Conservation (phyloP, 257 asterid genomes). For the Fraxinus quadrangulata region DNA sequence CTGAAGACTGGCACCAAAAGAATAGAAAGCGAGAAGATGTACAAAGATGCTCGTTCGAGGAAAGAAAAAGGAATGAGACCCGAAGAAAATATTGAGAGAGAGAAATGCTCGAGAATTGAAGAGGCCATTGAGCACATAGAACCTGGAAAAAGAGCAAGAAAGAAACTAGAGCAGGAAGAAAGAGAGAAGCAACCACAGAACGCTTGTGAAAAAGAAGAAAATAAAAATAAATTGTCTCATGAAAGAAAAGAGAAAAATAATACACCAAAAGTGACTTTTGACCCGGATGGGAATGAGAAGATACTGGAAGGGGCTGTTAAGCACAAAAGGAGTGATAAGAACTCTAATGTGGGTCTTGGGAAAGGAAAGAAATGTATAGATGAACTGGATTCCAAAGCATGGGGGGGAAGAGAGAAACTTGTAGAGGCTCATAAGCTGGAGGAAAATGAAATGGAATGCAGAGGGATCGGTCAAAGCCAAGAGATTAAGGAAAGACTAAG, state of each 20-base stretch:
- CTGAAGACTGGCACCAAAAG: slow-evolving; percentile 24
- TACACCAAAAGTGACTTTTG: slow-evolving; percentile 28
- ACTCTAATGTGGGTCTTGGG: slow-evolving; percentile 30
- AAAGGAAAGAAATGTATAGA: slow-evolving; percentile 30
- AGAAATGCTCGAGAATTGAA: slow-evolving; percentile 36
- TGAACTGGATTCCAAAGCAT: slow-evolving; percentile 25
- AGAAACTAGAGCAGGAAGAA: slow-evolving; percentile 37
- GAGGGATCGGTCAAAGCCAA: slow-evolving; percentile 25
- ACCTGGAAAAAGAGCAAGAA: slow-evolving; percentile 30
- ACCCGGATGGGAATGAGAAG: slow-evolving; percentile 29
- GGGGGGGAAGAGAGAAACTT: slow-evolving; percentile 29
- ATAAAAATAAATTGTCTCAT: slow-evolving; percentile 20
- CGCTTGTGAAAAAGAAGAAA: slow-evolving; percentile 30
- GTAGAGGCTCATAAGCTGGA: slow-evolving; percentile 33
- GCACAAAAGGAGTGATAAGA: slow-evolving; percentile 31
- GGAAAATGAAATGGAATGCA: slow-evolving; percentile 31
- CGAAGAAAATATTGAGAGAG: slow-evolving; percentile 30
- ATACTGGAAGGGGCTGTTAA: slow-evolving; percentile 22
- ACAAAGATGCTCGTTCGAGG: slow-evolving; percentile 30
- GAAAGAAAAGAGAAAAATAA: slow-evolving; percentile 28
- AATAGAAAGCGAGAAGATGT: slow-evolving; percentile 33
- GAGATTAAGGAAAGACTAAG: slow-evolving; percentile 34
- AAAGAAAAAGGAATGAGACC: slow-evolving; percentile 34
- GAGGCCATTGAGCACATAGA: slow-evolving; percentile 35
- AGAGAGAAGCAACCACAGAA: slow-evolving; percentile 36